phyloP scores from a whole-genome alignment of 2,329 filamentous ascomycete species.

The Penicillium sp. region DNA sequence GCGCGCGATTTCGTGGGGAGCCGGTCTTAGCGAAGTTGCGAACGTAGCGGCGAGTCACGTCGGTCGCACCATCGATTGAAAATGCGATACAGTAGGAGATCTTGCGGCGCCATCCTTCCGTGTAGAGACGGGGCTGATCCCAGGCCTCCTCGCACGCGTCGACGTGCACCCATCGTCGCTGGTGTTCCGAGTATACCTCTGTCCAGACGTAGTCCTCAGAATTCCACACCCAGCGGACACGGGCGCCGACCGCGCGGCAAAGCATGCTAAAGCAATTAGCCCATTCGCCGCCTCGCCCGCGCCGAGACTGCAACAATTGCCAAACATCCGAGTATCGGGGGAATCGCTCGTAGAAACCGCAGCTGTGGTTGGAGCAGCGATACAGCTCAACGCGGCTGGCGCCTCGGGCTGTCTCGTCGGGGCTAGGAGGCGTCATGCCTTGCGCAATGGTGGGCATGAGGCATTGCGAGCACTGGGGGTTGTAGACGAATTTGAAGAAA shows the following conservation, averaged over 20 bases:
- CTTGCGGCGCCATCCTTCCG: conserved; percentile 93
- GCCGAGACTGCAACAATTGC: conserved; percentile 79
- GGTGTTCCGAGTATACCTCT: conserved; percentile 92
- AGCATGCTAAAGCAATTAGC: conserved; percentile 99
- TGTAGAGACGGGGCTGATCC: conserved; percentile 90
- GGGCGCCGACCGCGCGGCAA: conserved; percentile 83
- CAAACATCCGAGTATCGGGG: conserved; percentile 95
- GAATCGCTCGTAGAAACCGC: conserved; percentile 80
- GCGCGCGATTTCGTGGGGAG: conserved; percentile 70
- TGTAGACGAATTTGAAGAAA: conserved; percentile 97
- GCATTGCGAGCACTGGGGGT: conserved; percentile 80
- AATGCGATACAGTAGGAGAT: conserved; percentile 97
- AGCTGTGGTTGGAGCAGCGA: conserved; percentile 72
- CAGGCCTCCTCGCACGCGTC: conserved; percentile 92
- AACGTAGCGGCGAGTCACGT: conserved; percentile 66
- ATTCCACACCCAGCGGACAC: conserved; percentile 98
- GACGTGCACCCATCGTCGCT: conserved; percentile 93
- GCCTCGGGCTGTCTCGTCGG: conserved; percentile 84
- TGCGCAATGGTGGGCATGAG: conserved; percentile 76
- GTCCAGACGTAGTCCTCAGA: conserved; percentile 97
- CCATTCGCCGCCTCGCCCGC: conserved; percentile 91
- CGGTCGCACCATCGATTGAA: conserved; percentile 75
- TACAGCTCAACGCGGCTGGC: conserved; percentile 88
- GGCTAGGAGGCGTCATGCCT: conserved; percentile 78
- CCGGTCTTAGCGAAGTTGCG: conserved; percentile 56